Evolutionary conservation across 2,329 filamentous ascomycete species (phyloP).

Genomic region (Zymoseptoria pseudotritici): DNA sequence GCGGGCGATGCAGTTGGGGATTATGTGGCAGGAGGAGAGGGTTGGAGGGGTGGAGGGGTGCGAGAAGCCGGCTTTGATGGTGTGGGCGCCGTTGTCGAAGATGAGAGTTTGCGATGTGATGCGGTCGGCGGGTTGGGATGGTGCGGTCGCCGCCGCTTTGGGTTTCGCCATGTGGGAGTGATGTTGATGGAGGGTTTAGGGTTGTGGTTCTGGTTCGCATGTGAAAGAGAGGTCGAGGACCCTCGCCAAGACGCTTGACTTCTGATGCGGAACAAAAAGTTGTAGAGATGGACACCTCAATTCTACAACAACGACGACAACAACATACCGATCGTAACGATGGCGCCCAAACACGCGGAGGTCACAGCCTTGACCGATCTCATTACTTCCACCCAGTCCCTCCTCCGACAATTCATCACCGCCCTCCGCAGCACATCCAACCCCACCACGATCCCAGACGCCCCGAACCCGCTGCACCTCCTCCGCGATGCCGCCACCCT

Average conservation of each 20-base stretch:
- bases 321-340: slow-evolving; percentile 5
- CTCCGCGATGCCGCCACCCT: slow-evolving; percentile 65
- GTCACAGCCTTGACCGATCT: slow-evolving; percentile 23
- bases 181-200: not conserved
- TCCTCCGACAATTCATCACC: slow-evolving; percentile 27
- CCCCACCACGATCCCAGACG: slow-evolving; percentile 22
- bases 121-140: slow-evolving; percentile 9
- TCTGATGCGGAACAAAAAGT: not conserved
- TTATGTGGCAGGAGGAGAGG: slow-evolving; percentile 53
- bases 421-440: slow-evolving; percentile 19
- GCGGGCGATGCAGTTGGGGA: slow-evolving; percentile 85
- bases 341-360: slow-evolving; percentile 21
- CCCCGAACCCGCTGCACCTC: slow-evolving; percentile 54
- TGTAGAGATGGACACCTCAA: not conserved
- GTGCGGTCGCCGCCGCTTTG: slow-evolving; percentile 2
- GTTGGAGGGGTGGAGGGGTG: slow-evolving; percentile 21
- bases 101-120: slow-evolving; percentile 56
- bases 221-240: not conserved
- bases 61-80: slow-evolving; percentile 79
- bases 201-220: not conserved
- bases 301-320: not conserved
- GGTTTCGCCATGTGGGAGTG: slow-evolving; percentile 5
- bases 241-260: not conserved
- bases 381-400: slow-evolving; percentile 24
- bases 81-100: slow-evolving; percentile 88